Conservation (phyloP, 1,139 yeast genomes). For the Magnusiomyces tetraspermus region DNA sequence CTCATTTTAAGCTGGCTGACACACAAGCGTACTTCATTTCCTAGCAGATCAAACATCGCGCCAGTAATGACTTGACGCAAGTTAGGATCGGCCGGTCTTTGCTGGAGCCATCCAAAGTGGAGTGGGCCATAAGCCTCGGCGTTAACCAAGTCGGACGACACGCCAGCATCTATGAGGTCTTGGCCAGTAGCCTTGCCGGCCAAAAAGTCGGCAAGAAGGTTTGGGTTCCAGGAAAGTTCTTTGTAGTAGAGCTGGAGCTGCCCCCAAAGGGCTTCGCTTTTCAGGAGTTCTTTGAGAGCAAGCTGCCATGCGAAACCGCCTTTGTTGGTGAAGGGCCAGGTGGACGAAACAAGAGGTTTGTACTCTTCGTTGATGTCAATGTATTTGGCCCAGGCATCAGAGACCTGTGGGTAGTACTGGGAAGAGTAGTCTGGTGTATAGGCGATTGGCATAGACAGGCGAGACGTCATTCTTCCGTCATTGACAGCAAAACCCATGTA, state of each 20-base stretch:
- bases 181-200: neutral
- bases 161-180: neutral
- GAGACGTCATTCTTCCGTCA: conserved; percentile 9
- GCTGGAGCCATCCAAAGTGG: neutral
- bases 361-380: conserved; percentile 23
- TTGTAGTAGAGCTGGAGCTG: neutral
- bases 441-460: conserved; percentile 18
- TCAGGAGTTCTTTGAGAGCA: neutral
- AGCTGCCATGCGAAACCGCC: neutral
- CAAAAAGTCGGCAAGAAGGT: neutral
- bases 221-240: neutral
- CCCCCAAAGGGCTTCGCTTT: neutral
- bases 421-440: conserved; percentile 25
- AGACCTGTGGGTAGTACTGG: conserved; percentile 18
- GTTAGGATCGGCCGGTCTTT: neutral
- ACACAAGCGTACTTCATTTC: neutral
- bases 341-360: neutral
- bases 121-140: neutral
- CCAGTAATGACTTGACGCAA: neutral
- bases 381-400: conserved; percentile 21
- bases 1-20: neutral
- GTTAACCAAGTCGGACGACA: neutral
- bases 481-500: conserved; percentile 17
- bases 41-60: neutral
- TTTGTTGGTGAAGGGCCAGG: neutral